phyloP scores from a whole-genome alignment of 768 basidiomycete species.

The Termitomyces sp. region DNA sequence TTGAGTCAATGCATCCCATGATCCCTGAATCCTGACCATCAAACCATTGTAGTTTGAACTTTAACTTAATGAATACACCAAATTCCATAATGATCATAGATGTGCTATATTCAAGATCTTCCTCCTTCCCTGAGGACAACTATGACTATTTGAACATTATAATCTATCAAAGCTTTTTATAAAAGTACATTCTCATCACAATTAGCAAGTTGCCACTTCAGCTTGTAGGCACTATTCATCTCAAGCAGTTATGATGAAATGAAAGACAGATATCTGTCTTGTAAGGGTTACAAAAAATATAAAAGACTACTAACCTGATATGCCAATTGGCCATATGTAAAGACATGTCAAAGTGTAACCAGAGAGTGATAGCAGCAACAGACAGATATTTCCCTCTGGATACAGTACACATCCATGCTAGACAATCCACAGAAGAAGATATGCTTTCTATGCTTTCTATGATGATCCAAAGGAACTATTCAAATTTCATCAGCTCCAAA shows the following conservation, averaged over 20 bases:
- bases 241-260: not conserved
- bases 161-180: not conserved
- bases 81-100: not conserved
- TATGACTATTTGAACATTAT: not conserved
- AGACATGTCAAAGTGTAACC: too few species aligned
- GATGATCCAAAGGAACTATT: not conserved
- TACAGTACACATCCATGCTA: not conserved
- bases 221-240: not conserved
- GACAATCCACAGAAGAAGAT: slow-evolving; percentile 11
- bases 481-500: not conserved
- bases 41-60: not conserved
- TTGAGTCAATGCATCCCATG: not conserved
- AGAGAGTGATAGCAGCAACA: not conserved
- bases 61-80: not conserved
- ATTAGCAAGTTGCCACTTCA: not conserved
- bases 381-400: not conserved
- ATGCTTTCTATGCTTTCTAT: not conserved
- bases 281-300: not conserved
- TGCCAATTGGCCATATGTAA: not conserved
- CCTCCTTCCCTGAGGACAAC: not conserved
- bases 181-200: not conserved
- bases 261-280: not conserved
- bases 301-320: slow-evolving; percentile 1
- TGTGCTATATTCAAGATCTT: not conserved
- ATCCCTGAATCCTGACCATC: not conserved